These are phyloP conservation scores for Triticum dicoccoides DNA, from an alignment of 176 grass and related monocot genomes.

Conservation along the genomic window DNA sequence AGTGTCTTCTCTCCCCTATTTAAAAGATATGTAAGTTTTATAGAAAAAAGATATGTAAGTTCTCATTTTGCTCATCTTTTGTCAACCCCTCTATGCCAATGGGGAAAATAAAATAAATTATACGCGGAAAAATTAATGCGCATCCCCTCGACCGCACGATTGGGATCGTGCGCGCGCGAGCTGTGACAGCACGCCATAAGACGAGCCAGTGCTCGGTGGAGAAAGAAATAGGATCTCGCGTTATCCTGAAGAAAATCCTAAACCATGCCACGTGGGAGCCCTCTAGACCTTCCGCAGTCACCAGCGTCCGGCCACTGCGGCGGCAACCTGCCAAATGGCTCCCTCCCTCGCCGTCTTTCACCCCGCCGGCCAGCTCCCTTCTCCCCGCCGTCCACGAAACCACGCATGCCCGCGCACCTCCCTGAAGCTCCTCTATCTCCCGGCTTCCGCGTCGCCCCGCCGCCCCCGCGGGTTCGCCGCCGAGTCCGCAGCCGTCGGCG, in stretches of 20 bases:
- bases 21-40: too few species aligned
- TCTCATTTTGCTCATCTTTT: too few species aligned
- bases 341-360: conserved; percentile 26
- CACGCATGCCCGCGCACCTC: not conserved
- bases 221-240: too few species aligned
- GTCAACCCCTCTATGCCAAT: too few species aligned
- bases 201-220: too few species aligned
- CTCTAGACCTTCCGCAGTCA: conserved; percentile 5
- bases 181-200: too few species aligned
- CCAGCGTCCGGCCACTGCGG: not conserved
- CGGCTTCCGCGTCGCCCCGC: not conserved
- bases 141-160: too few species aligned
- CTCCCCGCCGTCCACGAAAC: not conserved
- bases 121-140: too few species aligned
- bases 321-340: conserved; percentile 30
- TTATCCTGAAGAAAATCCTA: not conserved
- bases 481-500: not conserved
- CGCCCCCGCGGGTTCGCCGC: conserved; percentile 13
- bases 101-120: too few species aligned
- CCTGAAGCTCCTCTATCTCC: not conserved
- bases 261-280: conserved; percentile 1
- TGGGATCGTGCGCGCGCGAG: too few species aligned
- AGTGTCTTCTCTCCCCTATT: too few species aligned
- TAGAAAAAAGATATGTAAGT: too few species aligned
- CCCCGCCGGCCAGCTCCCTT: not conserved